Evolutionary conservation across 2,329 filamentous ascomycete species (phyloP), one percentile per base, ranked within the genome.

Genomic region (Arthrobotrys iridis): DNA sequence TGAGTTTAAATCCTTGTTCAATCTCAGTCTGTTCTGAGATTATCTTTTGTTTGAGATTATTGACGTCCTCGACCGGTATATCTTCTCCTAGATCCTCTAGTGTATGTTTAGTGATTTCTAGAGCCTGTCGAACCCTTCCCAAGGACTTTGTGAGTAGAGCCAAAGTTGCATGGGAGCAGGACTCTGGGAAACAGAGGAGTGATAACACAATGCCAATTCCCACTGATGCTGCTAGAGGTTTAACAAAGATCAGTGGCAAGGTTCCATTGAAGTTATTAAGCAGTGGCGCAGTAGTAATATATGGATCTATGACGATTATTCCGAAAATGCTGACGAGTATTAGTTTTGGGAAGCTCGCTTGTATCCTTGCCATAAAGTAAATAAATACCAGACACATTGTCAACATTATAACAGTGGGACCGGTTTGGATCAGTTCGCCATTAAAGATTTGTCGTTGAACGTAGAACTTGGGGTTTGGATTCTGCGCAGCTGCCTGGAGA

Each of bases 101-200:
- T 6, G 55, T 67, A 6, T 46, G 8, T 11, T 41, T 60, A 11
- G 71, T 75, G 37, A 75, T 63, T 41, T 68, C 48, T 11, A 75
- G 40, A 15, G 55, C 57, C 35, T 63, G 24, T 18, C 71, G 63
- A 7, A 64, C 33, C 13, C 65, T 18, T 76, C 78, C 64, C 80
- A 80, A 73, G 80, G 80, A 26, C 76, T 80, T 28, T 77, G 79
- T 64, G 13, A 75, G 63, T 5, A 68, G 22, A 3, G 37, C 46
- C 0, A 86, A 78, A 0, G 85, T 82, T 1, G 82, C 80, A 22
- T 83, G 82, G 0, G 85, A 85, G 0, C 85, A 85, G 0, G 85
- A 86, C 41, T 83, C 82, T 0, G 85, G 85, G 63, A 86, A 86
- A 46, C 86, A 80, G 2, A 86, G 66, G 0, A 86, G 58, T 3